These are phyloP conservation scores for Sclerotinia borealis DNA, from an alignment of 2,329 filamentous ascomycete genomes.

Conservation along the genomic window DNA sequence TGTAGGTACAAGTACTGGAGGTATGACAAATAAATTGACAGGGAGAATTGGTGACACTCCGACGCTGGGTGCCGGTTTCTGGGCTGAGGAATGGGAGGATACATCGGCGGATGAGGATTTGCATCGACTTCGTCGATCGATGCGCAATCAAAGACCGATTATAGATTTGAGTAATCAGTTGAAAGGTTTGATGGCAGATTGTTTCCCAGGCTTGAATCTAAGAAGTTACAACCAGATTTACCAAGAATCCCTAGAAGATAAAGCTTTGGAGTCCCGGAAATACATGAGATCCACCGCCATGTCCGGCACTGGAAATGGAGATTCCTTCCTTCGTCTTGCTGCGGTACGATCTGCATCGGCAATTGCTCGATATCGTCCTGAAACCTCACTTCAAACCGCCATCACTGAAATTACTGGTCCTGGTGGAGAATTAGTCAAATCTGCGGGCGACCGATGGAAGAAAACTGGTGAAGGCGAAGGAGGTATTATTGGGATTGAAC, in stretches of 20 bases:
- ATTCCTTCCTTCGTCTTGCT: constrained; percentile 70
- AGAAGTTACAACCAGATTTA: constrained; percentile 30
- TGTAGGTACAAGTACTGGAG: constrained; percentile 62
- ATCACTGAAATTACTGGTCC: constrained; percentile 62
- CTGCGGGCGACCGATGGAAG: constrained; percentile 67
- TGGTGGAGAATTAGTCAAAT: constrained; percentile 65
- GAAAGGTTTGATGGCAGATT: constrained; percentile 49
- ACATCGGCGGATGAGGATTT: constrained; percentile 27
- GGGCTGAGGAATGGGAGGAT: constrained; percentile 76
- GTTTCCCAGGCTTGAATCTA: constrained; percentile 42
- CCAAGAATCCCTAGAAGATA: constrained; percentile 17
- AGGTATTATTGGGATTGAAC: constrained; percentile 78
- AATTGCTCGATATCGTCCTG: constrained; percentile 57
- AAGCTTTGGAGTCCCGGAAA: constrained; percentile 20
- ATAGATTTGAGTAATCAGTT: constrained; percentile 41
- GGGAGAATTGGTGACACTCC: constrained; percentile 84
- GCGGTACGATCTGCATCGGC: constrained; percentile 68
- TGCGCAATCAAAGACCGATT: constrained; percentile 27
- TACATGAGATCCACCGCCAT: constrained; percentile 43
- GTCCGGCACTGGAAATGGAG: constrained; percentile 82
- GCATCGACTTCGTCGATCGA: constrained; percentile 25
- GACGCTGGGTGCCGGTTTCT: constrained; percentile 77
- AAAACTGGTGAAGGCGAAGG: constrained; percentile 73
- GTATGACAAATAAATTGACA: constrained; percentile 82
- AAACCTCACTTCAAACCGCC: constrained; percentile 47